Percentiles rank a stretch among this genome's conserved stretches.
Evolutionary conservation across 2,329 filamentous ascomycete genomes (phyloP).

Genomic region (Penicillium sp.): DNA sequence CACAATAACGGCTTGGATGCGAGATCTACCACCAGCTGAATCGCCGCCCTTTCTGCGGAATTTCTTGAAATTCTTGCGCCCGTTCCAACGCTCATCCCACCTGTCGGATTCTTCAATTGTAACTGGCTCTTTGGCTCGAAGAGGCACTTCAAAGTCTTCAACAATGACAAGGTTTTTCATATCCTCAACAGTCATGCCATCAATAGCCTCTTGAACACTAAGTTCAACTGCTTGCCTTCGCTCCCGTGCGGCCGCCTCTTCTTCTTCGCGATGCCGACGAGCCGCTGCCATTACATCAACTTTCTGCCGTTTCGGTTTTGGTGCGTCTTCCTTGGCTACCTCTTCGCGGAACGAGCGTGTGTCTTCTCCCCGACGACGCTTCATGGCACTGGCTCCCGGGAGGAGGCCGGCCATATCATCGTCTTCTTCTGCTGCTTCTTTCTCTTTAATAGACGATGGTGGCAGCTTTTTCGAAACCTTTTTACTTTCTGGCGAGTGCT

Average conservation of each 20-base stretch:
- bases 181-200: conserved; percentile 65
- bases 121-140: conserved; percentile 25
- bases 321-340: conserved; percentile 24
- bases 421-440: conserved; percentile 30
- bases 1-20: conserved; percentile 60
- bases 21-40: conserved; percentile 33
- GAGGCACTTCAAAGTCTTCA: conserved; percentile 66
- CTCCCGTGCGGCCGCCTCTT: conserved; percentile 53
- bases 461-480: conserved; percentile 13
- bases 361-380: conserved; percentile 67
- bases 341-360: conserved; percentile 39
- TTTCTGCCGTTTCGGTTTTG: conserved; percentile 53
- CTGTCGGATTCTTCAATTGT: conserved; percentile 52
- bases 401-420: conserved; percentile 69
- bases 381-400: conserved; percentile 72
- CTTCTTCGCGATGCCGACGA: conserved; percentile 48
- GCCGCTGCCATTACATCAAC: conserved; percentile 67
- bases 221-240: conserved; percentile 64
- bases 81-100: conserved; percentile 90
- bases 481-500: not conserved
- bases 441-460: conserved; percentile 8
- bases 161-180: conserved; percentile 72
- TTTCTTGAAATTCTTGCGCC: conserved; percentile 91
- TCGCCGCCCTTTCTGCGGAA: conserved; percentile 52
- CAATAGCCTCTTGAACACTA: conserved; percentile 52